Conservation (phyloP, 2,329 filamentous ascomycete genomes). For the Aspergillus sp. region DNA sequence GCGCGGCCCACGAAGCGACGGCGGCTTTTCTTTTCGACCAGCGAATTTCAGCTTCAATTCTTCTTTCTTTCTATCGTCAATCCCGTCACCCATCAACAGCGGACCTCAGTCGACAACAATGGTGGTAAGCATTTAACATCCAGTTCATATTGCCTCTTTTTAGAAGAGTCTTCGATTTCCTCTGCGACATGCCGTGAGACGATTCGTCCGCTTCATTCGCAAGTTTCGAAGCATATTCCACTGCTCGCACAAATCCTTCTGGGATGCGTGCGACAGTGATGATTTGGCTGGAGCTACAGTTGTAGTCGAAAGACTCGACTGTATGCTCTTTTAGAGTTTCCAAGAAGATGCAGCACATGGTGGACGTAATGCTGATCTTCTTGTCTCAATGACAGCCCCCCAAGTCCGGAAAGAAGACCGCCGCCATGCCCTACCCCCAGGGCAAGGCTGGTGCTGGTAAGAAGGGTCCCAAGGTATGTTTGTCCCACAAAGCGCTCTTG, state of each 20-base stretch:
- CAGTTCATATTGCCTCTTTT: conserved; percentile 28
- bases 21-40: conserved; percentile 13
- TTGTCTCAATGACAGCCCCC: conserved; percentile 99
- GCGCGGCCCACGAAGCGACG: conserved; percentile 29
- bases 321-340: conserved; percentile 77
- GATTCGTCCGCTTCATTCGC: conserved; percentile 19
- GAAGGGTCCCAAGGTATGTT: conserved; percentile 92
- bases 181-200: conserved; percentile 34
- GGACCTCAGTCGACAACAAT: conserved; percentile 54
- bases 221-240: conserved; percentile 33
- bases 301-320: conserved; percentile 44
- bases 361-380: conserved; percentile 86
- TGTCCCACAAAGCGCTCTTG: conserved; percentile 7
- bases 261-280: conserved; percentile 33
- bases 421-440: conserved; percentile 92
- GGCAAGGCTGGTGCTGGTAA: conserved; percentile 80
- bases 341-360: conserved; percentile 71
- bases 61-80: conserved; percentile 31
- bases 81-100: conserved; percentile 44
- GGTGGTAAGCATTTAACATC: conserved; percentile 53
- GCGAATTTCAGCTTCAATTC: conserved; percentile 12
- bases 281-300: conserved; percentile 52
- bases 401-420: conserved; percentile 96
- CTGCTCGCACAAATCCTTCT: conserved; percentile 25
- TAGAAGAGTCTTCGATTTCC: conserved; percentile 33